Percentiles rank a stretch among this genome's conserved stretches.
phyloP scores from a whole-genome alignment of 148 eudicot species.

The Fallopia convolvulus region DNA sequence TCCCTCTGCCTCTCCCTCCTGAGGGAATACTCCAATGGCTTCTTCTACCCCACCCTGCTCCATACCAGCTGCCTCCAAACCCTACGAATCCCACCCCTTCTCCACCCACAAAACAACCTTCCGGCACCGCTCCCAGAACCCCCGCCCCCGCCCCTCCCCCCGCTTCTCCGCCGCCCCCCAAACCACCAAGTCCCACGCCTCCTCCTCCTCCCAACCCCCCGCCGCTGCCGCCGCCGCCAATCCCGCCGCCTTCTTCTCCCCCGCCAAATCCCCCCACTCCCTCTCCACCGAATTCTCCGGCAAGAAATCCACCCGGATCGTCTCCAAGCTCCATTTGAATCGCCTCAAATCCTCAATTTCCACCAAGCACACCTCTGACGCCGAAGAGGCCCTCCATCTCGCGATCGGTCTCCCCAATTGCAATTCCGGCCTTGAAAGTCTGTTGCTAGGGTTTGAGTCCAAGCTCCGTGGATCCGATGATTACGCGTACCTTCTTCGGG shows the following conservation, averaged over 20 bases:
- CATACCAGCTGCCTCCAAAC: constrained; percentile 45
- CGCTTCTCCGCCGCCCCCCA: constrained; percentile 24
- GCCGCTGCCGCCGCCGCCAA: constrained; percentile 5
- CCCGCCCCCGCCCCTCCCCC: constrained; percentile 20
- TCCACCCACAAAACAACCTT: constrained; percentile 22
- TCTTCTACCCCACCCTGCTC: constrained; percentile 71
- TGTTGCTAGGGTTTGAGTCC: constrained; percentile 34
- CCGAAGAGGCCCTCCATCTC: constrained; percentile 49
- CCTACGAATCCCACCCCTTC: constrained; percentile 40
- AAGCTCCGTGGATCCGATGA: constrained; percentile 70
- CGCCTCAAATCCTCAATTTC: constrained; percentile 43
- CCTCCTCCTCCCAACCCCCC: constrained; percentile 19
- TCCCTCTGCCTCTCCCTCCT: background rate
- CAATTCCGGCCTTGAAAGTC: constrained; percentile 20
- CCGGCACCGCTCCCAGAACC: constrained; percentile 27
- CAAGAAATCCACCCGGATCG: constrained; percentile 71
- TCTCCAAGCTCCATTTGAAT: constrained; percentile 76
- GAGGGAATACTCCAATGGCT: constrained; percentile 40
- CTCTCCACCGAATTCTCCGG: constrained; percentile 73
- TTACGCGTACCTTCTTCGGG: constrained; percentile 59
- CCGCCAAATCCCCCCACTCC: constrained; percentile 24
- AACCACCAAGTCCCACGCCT: constrained; percentile 9
- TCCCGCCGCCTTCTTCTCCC: constrained; percentile 20
- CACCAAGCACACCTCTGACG: constrained; percentile 43
- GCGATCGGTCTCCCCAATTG: constrained; percentile 23